Evolutionary conservation across 1,284 basidiomycete genomes (phyloP).

Genomic region (Naganishia sp.): DNA sequence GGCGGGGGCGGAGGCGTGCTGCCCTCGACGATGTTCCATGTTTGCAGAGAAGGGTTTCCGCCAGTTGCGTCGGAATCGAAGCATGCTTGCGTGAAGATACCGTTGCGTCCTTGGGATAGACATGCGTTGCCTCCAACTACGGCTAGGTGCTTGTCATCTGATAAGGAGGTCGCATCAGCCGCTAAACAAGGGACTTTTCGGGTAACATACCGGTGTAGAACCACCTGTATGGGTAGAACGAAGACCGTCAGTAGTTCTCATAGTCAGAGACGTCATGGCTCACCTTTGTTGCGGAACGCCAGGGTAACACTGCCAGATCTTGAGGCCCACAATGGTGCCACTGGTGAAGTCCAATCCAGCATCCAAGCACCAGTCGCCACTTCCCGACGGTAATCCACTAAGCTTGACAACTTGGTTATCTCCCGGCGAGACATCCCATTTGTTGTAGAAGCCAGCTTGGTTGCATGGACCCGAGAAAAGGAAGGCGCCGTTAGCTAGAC

Average conservation of each 20-base stretch:
- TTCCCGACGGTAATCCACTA: constrained; percentile 16
- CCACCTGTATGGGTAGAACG: neutral
- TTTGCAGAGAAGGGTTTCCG: constrained; percentile 5
- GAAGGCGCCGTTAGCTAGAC: constrained; percentile 4
- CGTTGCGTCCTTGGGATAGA: neutral
- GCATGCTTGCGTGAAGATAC: constrained; percentile 18
- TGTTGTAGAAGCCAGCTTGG: constrained; percentile 7
- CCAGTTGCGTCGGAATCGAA: constrained; percentile 20
- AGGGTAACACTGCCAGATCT: constrained; percentile 21
- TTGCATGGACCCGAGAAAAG: neutral
- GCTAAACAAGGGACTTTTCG: neutral
- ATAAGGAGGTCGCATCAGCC: neutral
- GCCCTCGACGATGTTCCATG: constrained; percentile 6
- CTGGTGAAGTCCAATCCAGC: constrained; percentile 19
- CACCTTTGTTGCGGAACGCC: constrained; percentile 22
- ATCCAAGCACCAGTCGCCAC: constrained; percentile 31
- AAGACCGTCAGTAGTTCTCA: neutral
- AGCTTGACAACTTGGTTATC: constrained; percentile 26
- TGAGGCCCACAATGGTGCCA: neutral
- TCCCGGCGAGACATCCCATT: constrained; percentile 29
- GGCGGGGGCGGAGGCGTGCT: constrained; percentile 5
- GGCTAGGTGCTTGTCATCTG: constrained; percentile 8
- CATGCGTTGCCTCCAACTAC: constrained; percentile 18
- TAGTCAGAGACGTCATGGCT: neutral
- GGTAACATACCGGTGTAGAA: constrained; percentile 18